Evolutionary conservation across 257 asterid species (phyloP).

Genomic region (Eustoma russellianum): DNA sequence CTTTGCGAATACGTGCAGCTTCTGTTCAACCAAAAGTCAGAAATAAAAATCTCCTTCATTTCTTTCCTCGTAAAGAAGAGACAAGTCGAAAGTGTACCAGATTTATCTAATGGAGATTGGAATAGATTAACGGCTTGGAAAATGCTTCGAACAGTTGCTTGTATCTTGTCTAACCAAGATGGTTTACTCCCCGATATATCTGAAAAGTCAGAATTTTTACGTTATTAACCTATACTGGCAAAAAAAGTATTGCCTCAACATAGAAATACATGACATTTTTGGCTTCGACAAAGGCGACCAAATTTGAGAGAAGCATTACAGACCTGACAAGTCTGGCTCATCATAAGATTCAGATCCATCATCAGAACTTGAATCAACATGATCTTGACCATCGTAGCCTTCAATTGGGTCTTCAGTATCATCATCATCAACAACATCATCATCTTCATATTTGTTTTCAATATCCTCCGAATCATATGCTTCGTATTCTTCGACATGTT

Average conservation of each 20-base stretch:
- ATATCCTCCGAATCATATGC: constrained; percentile 69
- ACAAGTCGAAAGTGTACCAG: constrained; percentile 46
- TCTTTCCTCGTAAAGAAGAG: constrained; percentile 11
- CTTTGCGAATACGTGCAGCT: constrained; percentile 77
- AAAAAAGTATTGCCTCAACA: constrained; percentile 5
- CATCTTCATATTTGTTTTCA: constrained; percentile 48
- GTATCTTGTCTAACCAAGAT: constrained; percentile 90
- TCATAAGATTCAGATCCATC: constrained; percentile 61
- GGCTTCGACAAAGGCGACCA: not conserved
- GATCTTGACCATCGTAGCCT: constrained; percentile 46
- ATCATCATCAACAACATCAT: constrained; percentile 49
- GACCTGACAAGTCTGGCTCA: constrained; percentile 68
- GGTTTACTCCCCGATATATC: constrained; percentile 47
- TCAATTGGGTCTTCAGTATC: constrained; percentile 53
- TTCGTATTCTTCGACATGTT: constrained; percentile 45
- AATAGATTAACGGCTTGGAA: constrained; percentile 67
- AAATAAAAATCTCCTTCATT: constrained; percentile 13
- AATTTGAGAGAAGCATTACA: constrained; percentile 14
- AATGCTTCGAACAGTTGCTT: constrained; percentile 51
- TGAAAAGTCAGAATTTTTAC: constrained; percentile 29
- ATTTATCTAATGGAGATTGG: constrained; percentile 71
- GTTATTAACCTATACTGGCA: constrained; percentile 13
- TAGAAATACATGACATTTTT: not conserved
- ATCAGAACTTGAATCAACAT: constrained; percentile 55
- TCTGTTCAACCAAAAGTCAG: constrained; percentile 41